phyloP scores from a whole-genome alignment of 306 rosid genomes.

The Glycine tomentella region DNA sequence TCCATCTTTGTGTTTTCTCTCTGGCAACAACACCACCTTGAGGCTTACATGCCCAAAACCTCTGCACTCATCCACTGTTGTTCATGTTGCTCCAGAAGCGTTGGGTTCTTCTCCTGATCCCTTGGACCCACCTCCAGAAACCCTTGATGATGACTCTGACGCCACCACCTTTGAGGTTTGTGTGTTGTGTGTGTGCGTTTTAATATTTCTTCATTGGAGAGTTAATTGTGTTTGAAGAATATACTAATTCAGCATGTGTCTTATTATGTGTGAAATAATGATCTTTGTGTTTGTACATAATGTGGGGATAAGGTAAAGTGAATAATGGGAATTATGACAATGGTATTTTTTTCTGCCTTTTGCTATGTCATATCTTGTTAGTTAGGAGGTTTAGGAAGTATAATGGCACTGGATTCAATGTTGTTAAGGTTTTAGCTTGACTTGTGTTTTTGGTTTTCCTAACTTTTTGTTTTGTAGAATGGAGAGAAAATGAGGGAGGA shows the following conservation, averaged over 20 bases:
- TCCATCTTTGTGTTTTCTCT: slow-evolving; percentile 44
- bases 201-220: slow-evolving; percentile 6
- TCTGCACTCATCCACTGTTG: slow-evolving; percentile 55
- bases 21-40: slow-evolving; percentile 39
- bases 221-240: slow-evolving; percentile 10
- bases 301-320: neutral
- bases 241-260: neutral
- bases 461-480: neutral
- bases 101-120: slow-evolving; percentile 64
- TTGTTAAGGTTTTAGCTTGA: slow-evolving; percentile 21
- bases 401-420: neutral
- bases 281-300: neutral
- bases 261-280: neutral
- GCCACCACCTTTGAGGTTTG: slow-evolving; percentile 54
- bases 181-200: neutral
- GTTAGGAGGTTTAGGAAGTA: neutral
- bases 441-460: neutral
- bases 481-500: neutral
- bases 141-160: slow-evolving; percentile 52
- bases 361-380: slow-evolving; percentile 9
- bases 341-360: neutral
- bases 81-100: slow-evolving; percentile 75
- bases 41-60: slow-evolving; percentile 55
- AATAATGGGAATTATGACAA: neutral
- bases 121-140: slow-evolving; percentile 55